A percentile compares a stretch with the other conserved stretches of the same genome.
phyloP scores from a whole-genome alignment of 2,329 filamentous ascomycete species.

The Talaromyces sp. region DNA sequence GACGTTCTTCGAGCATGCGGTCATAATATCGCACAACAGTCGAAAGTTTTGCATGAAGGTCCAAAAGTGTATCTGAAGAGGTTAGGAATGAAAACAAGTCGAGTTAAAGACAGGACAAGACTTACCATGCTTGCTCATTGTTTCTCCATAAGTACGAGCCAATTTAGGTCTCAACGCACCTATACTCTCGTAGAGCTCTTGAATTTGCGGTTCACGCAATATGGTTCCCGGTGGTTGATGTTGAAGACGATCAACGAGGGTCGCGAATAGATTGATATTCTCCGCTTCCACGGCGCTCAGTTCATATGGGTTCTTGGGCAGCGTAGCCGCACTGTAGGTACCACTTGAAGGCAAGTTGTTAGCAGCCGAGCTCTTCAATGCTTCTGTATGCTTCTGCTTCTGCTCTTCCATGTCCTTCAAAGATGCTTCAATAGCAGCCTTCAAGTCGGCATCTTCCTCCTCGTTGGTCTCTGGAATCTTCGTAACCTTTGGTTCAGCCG shows the following conservation, averaged over 20 bases:
- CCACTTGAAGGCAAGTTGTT: slow-evolving; percentile 49
- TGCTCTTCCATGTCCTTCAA: slow-evolving; percentile 97
- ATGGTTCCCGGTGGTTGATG: slow-evolving; percentile 95
- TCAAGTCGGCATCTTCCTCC: slow-evolving; percentile 88
- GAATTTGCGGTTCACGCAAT: slow-evolving; percentile 92
- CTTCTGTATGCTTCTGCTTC: slow-evolving; percentile 82
- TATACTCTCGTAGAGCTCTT: slow-evolving; percentile 96
- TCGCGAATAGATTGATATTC: slow-evolving; percentile 95
- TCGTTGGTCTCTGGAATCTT: slow-evolving; percentile 51
- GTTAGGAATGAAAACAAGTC: not conserved
- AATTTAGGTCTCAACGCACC: slow-evolving; percentile 89
- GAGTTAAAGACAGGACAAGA: slow-evolving; percentile 13
- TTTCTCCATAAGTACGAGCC: slow-evolving; percentile 92
- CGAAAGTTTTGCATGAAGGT: slow-evolving; percentile 90
- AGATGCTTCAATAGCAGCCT: slow-evolving; percentile 92
- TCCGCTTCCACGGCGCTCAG: slow-evolving; percentile 90
- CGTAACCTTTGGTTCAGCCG: slow-evolving; percentile 23
- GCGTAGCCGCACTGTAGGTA: slow-evolving; percentile 48
- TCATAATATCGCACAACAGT: slow-evolving; percentile 98
- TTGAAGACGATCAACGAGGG: slow-evolving; percentile 87
- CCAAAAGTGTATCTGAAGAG: slow-evolving; percentile 70
- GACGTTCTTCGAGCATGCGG: slow-evolving; percentile 91
- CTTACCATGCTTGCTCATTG: slow-evolving; percentile 97
- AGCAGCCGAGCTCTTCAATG: slow-evolving; percentile 73
- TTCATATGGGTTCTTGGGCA: slow-evolving; percentile 91